Evolutionary conservation across 2,329 filamentous ascomycete genomes (phyloP), one percentile per base, ranked within the genome.

Genomic region (Pestalotiopsis sp.): DNA sequence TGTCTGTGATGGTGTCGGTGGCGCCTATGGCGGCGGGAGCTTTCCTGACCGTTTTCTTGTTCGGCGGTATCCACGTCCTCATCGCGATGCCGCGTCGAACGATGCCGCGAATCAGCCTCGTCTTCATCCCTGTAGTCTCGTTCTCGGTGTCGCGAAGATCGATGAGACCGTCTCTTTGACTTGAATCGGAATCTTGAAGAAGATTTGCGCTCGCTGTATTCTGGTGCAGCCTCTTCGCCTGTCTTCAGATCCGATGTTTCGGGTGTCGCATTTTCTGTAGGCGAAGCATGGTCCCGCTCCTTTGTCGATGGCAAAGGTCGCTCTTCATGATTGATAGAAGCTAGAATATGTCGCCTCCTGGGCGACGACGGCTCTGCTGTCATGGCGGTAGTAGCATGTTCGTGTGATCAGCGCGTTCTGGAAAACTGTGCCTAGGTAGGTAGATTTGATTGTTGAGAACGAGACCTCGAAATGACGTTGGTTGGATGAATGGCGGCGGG

Each of bases 131-230:
- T 62, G 56, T 65, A 67, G 56, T 69, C 69, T 66, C 65, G 65
- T 41, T 71, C 70, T 61, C 69, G 72, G 61, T 70, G 72, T n/a
- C 72, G 72, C 9, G 75, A 77, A 4, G 75, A 73, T 25, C 69
- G 70, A 62, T 74, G 74, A 2, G 75, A 75, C 5, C 71, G 71
- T 7, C 63, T 6, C 65, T 78, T 79, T 4, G 80, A 81, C 68
- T 84, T 84, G 73, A 84, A 83, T 49, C 82, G 80, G 69, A 84
- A 82, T 67, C 77, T 82, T 23, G 79, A 79, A 2, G 77, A 71
- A 2, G 77, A 71, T 62, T 73, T 74, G 62, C 70, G 75, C 60
- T 73, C 69, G 39, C 57, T 61, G 68, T 69, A 68, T 4, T 62
- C 66, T 23, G 67, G 56, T n/a, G 68, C 41, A 17, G 58, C 27